Evolutionary conservation across 2,329 filamentous ascomycete species (phyloP).

Genomic region (Aspergillus fumigatus): DNA sequence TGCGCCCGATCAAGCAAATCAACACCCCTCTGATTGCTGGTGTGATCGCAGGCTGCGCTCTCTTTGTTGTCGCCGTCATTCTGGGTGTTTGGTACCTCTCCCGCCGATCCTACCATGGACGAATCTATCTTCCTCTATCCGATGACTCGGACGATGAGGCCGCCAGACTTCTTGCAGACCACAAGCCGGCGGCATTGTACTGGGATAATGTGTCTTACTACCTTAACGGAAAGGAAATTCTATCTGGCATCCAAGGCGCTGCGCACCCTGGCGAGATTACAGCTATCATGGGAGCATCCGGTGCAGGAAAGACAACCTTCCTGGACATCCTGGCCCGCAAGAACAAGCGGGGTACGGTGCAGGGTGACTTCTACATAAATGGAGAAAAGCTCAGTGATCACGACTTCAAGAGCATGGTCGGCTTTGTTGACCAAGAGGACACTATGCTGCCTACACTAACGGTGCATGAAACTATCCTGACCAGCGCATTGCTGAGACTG

Average conservation of each 20-base stretch:
- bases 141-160: constrained; percentile 88
- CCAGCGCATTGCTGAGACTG: constrained; percentile 85
- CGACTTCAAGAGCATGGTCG: constrained; percentile 87
- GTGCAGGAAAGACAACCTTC: constrained; percentile 95
- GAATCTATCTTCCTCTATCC: constrained; percentile 67
- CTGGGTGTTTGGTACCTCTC: constrained; percentile 83
- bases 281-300: constrained; percentile 97
- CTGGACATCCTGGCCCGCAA: constrained; percentile 93
- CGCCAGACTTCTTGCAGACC: constrained; percentile 80
- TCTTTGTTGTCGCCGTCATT: constrained; percentile 86
- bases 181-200: constrained; percentile 82
- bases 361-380: constrained; percentile 86
- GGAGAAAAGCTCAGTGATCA: constrained; percentile 80
- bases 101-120: constrained; percentile 60
- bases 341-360: constrained; percentile 80
- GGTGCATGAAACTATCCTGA: constrained; percentile 95
- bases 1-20: constrained; percentile 84
- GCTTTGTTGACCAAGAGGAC: constrained; percentile 97
- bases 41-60: constrained; percentile 77
- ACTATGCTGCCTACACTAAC: constrained; percentile 94
- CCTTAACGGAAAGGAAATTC: constrained; percentile 82
- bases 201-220: constrained; percentile 85
- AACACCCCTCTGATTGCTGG: constrained; percentile 95
- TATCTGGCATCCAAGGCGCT: constrained; percentile 73
- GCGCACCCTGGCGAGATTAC: constrained; percentile 94